Percentiles rank a stretch among this genome's conserved stretches.
Conservation (phyloP, 2,329 filamentous ascomycete genomes). For the Aspergillus jensenii region DNA sequence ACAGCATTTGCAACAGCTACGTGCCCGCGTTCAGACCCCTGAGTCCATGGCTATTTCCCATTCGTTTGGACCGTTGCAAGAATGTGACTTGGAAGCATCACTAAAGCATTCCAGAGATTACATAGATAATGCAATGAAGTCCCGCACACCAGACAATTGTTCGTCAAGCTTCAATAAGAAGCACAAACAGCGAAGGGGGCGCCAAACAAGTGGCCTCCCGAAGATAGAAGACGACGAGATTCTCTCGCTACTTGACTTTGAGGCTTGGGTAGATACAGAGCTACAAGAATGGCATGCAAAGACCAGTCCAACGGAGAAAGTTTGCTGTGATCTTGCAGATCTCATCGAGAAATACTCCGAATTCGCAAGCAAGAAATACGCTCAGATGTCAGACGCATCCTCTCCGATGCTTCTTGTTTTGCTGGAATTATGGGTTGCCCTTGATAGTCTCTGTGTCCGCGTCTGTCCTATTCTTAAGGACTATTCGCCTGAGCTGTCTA, state of each 20-base stretch:
- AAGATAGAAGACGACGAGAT: slow-evolving; percentile 5
- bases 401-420: slow-evolving; percentile 57
- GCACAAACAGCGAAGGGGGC: not conserved
- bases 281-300: slow-evolving; percentile 37
- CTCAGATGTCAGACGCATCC: slow-evolving; percentile 40
- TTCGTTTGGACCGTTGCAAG: not conserved
- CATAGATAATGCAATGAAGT: slow-evolving; percentile 1
- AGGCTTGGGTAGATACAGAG: slow-evolving; percentile 48
- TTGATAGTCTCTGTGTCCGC: slow-evolving; percentile 47
- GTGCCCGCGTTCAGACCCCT: not conserved
- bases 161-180: not conserved
- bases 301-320: slow-evolving; percentile 12
- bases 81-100: slow-evolving; percentile 7
- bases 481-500: slow-evolving; percentile 48
- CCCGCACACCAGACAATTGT: not conserved
- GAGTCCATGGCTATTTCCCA: not conserved
- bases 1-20: not conserved
- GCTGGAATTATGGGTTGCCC: slow-evolving; percentile 57
- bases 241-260: slow-evolving; percentile 41
- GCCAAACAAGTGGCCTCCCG: not conserved
- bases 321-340: slow-evolving; percentile 22
- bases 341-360: slow-evolving; percentile 32
- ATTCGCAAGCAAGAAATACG: slow-evolving; percentile 33
- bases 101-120: slow-evolving; percentile 5
- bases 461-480: slow-evolving; percentile 43